Evolutionary conservation across 1,284 basidiomycete species (phyloP).

Genomic region (Ustilago hordei): DNA sequence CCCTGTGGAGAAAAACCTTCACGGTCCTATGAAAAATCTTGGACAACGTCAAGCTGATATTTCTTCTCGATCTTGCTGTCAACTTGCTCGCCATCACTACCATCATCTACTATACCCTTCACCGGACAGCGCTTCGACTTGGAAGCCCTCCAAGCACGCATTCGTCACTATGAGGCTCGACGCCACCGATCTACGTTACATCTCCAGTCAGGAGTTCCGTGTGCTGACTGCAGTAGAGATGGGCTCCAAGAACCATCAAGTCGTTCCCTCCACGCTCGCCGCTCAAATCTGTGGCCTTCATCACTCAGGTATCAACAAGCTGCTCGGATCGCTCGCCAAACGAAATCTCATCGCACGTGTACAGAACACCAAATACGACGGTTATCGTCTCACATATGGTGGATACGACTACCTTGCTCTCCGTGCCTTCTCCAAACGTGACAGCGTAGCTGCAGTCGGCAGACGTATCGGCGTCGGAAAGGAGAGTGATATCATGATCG

Average conservation of each 20-base stretch:
- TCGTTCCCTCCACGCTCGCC: slow-evolving; percentile 89
- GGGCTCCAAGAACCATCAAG: slow-evolving; percentile 97
- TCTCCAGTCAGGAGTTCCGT: slow-evolving; percentile 91
- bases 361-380: slow-evolving; percentile 94
- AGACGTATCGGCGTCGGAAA: slow-evolving; percentile 99
- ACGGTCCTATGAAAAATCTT: slow-evolving; percentile 9
- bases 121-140: neutral
- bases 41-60: neutral
- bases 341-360: slow-evolving; percentile 89
- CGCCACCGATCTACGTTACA: slow-evolving; percentile 91
- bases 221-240: slow-evolving; percentile 96
- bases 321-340: slow-evolving; percentile 89
- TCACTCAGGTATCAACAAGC: slow-evolving; percentile 92
- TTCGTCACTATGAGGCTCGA: slow-evolving; percentile 81
- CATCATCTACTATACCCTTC: slow-evolving; percentile 13
- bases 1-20: slow-evolving; percentile 8
- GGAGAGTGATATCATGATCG: slow-evolving; percentile 96
- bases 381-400: slow-evolving; percentile 95
- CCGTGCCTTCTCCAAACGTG: slow-evolving; percentile 83
- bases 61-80: neutral
- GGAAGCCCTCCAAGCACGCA: neutral
- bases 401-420: slow-evolving; percentile 97
- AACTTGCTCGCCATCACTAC: slow-evolving; percentile 3
- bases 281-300: slow-evolving; percentile 90
- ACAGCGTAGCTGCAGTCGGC: slow-evolving; percentile 75